A percentile compares a stretch with the other conserved stretches of the same genome.
phyloP scores from a whole-genome alignment of 305 asterid species.

The Fraxinus greggii region DNA sequence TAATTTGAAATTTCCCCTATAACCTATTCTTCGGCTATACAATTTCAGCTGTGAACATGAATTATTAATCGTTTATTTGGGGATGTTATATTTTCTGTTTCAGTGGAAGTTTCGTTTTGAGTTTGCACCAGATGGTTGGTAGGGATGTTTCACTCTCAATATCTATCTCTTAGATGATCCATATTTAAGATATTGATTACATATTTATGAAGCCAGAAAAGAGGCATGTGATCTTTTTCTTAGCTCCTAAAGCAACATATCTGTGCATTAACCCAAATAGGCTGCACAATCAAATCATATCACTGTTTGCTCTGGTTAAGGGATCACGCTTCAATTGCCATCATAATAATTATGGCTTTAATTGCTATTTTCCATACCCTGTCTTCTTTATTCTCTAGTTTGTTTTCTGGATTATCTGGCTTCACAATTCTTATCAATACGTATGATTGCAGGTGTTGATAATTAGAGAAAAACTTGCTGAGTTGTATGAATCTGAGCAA shows the following conservation, averaged over 20 bases:
- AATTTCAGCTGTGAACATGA: neutral
- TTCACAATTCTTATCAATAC: slow-evolving; percentile 4
- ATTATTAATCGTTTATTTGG: neutral
- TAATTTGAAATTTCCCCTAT: neutral
- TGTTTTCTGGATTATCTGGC: neutral
- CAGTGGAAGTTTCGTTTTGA: neutral
- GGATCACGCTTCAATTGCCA: neutral
- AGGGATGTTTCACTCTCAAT: neutral
- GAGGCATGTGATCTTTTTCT: neutral
- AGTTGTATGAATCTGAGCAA: slow-evolving; percentile 84
- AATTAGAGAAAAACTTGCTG: slow-evolving; percentile 93
- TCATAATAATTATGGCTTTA: neutral
- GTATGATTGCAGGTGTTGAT: slow-evolving; percentile 60
- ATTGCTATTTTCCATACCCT: neutral
- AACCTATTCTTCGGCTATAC: neutral
- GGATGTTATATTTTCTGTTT: neutral
- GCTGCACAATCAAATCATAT: neutral
- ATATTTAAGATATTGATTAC: neutral
- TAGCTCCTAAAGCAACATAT: neutral
- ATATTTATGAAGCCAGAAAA: neutral
- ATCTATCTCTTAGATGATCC: neutral
- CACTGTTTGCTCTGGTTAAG: neutral
- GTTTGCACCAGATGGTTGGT: slow-evolving; percentile 12
- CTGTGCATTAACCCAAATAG: neutral
- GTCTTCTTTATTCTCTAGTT: slow-evolving; percentile 9